Evolutionary conservation across 2,329 filamentous ascomycete species (phyloP).

Genomic region (Arthrinium phaeospermum): DNA sequence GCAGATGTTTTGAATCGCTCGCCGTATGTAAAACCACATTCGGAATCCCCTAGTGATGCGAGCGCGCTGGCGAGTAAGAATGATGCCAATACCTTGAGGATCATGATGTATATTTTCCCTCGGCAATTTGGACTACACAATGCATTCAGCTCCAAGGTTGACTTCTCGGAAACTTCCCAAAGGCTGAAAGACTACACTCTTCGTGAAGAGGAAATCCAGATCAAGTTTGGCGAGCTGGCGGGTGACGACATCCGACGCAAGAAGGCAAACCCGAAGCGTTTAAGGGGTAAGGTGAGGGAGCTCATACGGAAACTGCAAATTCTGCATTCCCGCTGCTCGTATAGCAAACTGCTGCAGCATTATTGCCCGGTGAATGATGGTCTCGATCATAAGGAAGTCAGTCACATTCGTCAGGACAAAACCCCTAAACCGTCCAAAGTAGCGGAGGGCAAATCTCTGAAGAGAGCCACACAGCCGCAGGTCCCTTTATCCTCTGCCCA

Average conservation of each 20-base stretch:
- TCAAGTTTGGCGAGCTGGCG: slow-evolving; percentile 40
- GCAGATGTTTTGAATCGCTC: slow-evolving; percentile 83
- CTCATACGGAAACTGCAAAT: slow-evolving; percentile 73
- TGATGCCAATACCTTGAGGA: slow-evolving; percentile 63
- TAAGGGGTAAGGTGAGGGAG: slow-evolving; percentile 65
- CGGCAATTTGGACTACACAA: slow-evolving; percentile 90
- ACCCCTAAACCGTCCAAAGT: slow-evolving; percentile 23
- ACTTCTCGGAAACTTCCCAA: slow-evolving; percentile 70
- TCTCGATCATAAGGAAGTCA: slow-evolving; percentile 8
- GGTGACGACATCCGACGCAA: slow-evolving; percentile 37
- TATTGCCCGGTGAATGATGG: slow-evolving; percentile 68
- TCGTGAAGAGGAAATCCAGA: slow-evolving; percentile 79
- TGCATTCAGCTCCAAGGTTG: slow-evolving; percentile 77
- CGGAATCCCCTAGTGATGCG: slow-evolving; percentile 20
- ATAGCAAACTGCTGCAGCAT: slow-evolving; percentile 76
- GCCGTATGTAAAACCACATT: slow-evolving; percentile 39
- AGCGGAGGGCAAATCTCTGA: slow-evolving; percentile 16
- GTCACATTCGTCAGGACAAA: background rate
- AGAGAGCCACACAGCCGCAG: background rate
- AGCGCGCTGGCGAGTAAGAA: slow-evolving; percentile 38
- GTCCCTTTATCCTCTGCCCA: background rate
- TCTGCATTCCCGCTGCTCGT: slow-evolving; percentile 77
- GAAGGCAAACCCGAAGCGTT: slow-evolving; percentile 62
- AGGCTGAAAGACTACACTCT: slow-evolving; percentile 84
- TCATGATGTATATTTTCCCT: slow-evolving; percentile 95